These are phyloP conservation scores for Aspergillus cejpii DNA, from an alignment of 2,329 filamentous ascomycete species.

Conservation along the genomic window DNA sequence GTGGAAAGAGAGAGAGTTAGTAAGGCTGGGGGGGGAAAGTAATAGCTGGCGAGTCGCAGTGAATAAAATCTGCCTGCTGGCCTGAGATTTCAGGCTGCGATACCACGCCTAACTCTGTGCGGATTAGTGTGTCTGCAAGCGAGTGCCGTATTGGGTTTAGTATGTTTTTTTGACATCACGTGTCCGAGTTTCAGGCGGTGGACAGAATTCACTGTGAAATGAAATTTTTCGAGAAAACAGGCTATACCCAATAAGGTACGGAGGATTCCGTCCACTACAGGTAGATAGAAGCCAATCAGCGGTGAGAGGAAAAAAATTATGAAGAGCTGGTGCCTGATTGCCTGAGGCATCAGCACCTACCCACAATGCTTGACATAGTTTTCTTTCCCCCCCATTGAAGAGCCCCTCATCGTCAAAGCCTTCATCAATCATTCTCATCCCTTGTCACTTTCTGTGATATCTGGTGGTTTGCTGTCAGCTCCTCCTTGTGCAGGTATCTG, in stretches of 20 bases:
- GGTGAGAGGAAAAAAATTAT: conserved; percentile 13
- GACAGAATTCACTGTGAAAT: conserved; percentile 1
- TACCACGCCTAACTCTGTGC: conserved; percentile 6
- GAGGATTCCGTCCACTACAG: too few species aligned
- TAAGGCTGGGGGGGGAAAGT: conserved; percentile 13
- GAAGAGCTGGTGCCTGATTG: conserved; percentile 2
- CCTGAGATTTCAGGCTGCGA: conserved; percentile 27
- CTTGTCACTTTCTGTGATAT: conserved; percentile 3
- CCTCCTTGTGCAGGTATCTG: conserved; percentile 12
- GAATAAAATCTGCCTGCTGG: conserved; percentile 20
- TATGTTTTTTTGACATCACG: conserved; percentile 7
- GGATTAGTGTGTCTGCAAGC: conserved; percentile 3
- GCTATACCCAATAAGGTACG: too few species aligned
- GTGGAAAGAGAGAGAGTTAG: conserved; percentile 32
- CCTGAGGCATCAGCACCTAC: conserved; percentile 18
- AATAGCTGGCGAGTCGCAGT: conserved; percentile 25
- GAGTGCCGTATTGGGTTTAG: conserved; percentile 10
- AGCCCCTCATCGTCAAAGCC: conserved; percentile 19
- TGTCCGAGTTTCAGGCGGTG: background rate
- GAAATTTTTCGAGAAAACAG: conserved; percentile 4
- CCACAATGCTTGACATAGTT: conserved; percentile 24
- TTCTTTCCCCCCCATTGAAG: conserved; percentile 14
- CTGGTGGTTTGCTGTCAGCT: conserved; percentile 7
- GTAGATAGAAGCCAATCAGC: conserved; percentile 21
- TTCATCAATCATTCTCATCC: conserved; percentile 13